phyloP scores from a whole-genome alignment of 2,329 filamentous ascomycete species.

The Fusarium austroafricanum region DNA sequence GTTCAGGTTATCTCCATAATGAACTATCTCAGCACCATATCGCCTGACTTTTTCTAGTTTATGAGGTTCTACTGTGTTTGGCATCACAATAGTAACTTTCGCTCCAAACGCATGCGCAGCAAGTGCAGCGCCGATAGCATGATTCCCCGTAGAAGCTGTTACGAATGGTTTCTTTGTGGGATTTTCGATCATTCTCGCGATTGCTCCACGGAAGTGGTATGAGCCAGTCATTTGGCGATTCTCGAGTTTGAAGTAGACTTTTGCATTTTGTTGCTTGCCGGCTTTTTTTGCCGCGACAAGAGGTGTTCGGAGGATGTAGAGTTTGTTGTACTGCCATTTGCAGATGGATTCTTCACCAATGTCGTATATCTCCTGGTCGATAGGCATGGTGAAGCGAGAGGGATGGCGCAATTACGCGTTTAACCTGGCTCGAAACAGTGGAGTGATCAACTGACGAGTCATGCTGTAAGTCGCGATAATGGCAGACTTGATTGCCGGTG shows the following conservation, averaged over 20 bases:
- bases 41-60: not conserved
- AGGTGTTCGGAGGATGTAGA: not conserved
- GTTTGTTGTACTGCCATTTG: not conserved
- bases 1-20: not conserved
- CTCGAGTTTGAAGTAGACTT: not conserved
- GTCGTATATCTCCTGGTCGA: not conserved
- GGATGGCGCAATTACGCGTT: no score
- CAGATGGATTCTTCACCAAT: not conserved
- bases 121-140: not conserved
- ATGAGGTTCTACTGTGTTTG: not conserved
- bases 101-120: not conserved
- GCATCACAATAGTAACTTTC: not conserved
- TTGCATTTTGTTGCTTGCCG: not conserved
- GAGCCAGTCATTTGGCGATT: not conserved
- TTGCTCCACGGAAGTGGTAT: not conserved
- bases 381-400: not conserved
- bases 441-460: accelerated
- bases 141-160: not conserved
- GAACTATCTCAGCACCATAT: not conserved
- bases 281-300: not conserved
- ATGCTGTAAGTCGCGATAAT: not conserved
- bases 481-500: no score
- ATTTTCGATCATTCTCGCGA: not conserved
- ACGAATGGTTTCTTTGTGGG: not conserved
- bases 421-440: no score